Conservation (phyloP, 805 yeast species). For the Priceomyces fermenticarens region DNA sequence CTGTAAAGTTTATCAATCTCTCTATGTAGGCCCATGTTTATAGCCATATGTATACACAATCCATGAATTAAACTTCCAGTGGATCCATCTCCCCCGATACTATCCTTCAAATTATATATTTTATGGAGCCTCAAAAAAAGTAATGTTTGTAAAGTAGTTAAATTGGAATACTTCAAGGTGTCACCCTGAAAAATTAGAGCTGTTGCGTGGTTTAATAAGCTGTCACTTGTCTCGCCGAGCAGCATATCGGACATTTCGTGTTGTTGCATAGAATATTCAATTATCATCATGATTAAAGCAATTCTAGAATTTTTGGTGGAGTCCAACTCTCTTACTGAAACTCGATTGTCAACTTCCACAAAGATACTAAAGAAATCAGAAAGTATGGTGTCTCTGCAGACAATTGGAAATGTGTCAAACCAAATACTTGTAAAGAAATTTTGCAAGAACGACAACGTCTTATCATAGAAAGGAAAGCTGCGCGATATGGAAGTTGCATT, state of each 20-base stretch:
- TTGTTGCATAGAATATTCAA: slow-evolving; percentile 1
- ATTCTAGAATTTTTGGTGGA: background rate
- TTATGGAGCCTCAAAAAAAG: slow-evolving; percentile 1
- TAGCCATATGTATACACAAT: slow-evolving; percentile 4
- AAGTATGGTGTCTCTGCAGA: background rate
- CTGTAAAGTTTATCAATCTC: slow-evolving; percentile 1
- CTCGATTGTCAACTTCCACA: background rate
- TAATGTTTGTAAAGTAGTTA: slow-evolving; percentile 3
- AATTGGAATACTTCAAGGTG: background rate
- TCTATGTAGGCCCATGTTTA: slow-evolving; percentile 3
- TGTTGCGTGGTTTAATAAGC: background rate
- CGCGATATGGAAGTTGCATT: background rate
- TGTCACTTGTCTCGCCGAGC: background rate
- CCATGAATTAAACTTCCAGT: background rate
- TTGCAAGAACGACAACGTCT: background rate
- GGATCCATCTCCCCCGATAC: slow-evolving; percentile 3
- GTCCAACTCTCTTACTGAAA: background rate
- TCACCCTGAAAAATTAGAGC: background rate
- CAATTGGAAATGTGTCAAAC: background rate
- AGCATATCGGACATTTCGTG: background rate
- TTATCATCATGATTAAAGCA: slow-evolving; percentile 1
- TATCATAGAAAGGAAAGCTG: background rate
- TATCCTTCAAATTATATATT: slow-evolving; percentile 1
- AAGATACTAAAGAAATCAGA: background rate
- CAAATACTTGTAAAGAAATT: slow-evolving; percentile 3